phyloP scores from a whole-genome alignment of 352 stramenopile genomes.

The Phytophthora crassamura region DNA sequence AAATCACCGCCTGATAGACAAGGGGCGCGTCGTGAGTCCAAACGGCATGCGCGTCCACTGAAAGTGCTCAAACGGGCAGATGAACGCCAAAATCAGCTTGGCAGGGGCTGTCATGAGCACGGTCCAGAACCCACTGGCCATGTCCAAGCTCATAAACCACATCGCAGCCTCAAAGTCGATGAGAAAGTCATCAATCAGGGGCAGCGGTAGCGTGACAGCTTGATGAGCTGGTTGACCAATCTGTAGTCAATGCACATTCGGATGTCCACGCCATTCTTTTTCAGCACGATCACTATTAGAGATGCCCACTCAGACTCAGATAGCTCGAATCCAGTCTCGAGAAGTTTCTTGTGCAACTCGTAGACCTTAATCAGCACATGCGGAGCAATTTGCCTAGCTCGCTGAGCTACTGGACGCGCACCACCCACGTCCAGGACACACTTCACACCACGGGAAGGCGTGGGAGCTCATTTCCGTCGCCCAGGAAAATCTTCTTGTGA shows the following conservation, averaged over 20 bases:
- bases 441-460: neutral
- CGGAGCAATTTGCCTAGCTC: neutral
- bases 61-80: neutral
- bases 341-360: neutral
- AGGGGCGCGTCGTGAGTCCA: neutral
- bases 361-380: neutral
- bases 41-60: conserved; percentile 3
- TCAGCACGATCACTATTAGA: neutral
- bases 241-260: conserved; percentile 4
- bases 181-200: neutral
- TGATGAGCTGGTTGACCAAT: neutral
- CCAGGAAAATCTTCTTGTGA: too few species aligned
- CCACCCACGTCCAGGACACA: conserved; percentile 2
- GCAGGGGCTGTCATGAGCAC: neutral
- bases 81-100: neutral
- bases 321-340: conserved; percentile 3
- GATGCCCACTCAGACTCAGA: conserved; percentile 5
- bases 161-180: neutral
- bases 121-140: too few species aligned
- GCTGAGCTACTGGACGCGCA: neutral
- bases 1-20: neutral
- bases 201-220: neutral
- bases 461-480: neutral
- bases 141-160: neutral
- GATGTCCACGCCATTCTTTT: conserved; percentile 1